Evolutionary conservation across 495 filamentous ascomycete species (phyloP).

Genomic region (Tuber microsphaerosporum): DNA sequence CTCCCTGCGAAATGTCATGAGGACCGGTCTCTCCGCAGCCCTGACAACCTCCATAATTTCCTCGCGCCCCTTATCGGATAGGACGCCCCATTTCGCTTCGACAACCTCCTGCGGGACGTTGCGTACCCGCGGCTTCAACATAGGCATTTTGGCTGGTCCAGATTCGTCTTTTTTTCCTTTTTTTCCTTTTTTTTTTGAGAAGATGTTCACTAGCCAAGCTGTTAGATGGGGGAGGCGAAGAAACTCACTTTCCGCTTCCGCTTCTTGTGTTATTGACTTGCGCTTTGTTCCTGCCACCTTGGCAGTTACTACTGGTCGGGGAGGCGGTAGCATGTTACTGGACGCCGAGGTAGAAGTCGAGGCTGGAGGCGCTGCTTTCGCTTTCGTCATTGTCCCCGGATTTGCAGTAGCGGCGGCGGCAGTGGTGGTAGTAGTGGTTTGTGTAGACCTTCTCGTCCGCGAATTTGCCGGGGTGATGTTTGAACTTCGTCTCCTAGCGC

Average conservation of each 20-base stretch:
- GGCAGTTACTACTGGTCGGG: not conserved
- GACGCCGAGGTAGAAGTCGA: not conserved
- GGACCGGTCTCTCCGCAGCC: slow-evolving; percentile 28
- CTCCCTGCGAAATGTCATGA: slow-evolving; percentile 35
- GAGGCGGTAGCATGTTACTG: not conserved
- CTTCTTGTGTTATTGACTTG: not conserved
- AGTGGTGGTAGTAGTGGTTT: not conserved
- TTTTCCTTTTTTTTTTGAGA: not conserved
- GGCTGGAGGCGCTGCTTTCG: not conserved
- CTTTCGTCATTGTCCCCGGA: not conserved
- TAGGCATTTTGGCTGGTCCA: slow-evolving; percentile 22
- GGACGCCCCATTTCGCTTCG: slow-evolving; percentile 27
- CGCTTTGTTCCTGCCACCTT: not conserved
- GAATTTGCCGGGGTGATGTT: not conserved
- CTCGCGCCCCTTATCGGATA: slow-evolving; percentile 19
- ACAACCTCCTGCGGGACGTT: slow-evolving; percentile 28
- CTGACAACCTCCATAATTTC: slow-evolving; percentile 33
- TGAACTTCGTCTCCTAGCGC: not conserved
- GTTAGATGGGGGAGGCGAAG: not conserved
- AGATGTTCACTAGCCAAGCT: not conserved
- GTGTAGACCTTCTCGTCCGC: not conserved
- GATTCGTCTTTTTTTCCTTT: not conserved
- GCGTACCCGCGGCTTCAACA: slow-evolving; percentile 23
- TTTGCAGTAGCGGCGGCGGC: not conserved
- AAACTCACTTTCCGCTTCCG: not conserved